Conservation (phyloP, 805 yeast species). For the Zygosaccharomyces kombuchaensis region DNA sequence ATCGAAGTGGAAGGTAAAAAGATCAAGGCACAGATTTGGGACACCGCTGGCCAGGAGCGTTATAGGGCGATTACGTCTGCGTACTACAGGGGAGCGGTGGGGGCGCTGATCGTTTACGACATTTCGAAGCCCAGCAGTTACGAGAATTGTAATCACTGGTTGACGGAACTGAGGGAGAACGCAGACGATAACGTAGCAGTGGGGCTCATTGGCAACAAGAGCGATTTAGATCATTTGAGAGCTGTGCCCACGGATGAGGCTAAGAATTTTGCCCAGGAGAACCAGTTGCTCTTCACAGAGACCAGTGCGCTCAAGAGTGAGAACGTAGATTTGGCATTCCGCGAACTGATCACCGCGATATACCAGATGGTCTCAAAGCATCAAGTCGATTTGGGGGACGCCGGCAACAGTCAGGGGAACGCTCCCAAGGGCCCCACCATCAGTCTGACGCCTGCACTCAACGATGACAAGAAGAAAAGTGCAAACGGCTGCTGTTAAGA, state of each 20-base stretch:
- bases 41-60: constrained; percentile 98
- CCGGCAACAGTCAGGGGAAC: constrained; percentile 39
- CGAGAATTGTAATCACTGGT: constrained; percentile 82
- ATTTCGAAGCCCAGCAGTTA: constrained; percentile 86
- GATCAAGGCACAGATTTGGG: constrained; percentile 94
- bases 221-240: constrained; percentile 85
- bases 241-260: constrained; percentile 99
- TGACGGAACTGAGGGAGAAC: constrained; percentile 85
- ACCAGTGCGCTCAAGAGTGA: constrained; percentile 92
- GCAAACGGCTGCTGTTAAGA: constrained; percentile 61
- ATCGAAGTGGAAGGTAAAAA: constrained; percentile 80
- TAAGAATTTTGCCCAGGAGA: constrained; percentile 87
- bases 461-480: constrained; percentile 57
- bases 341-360: constrained; percentile 86
- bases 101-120: constrained; percentile 93
- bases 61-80: constrained; percentile 97
- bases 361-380: constrained; percentile 93
- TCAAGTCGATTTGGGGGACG: constrained; percentile 82
- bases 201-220: constrained; percentile 88
- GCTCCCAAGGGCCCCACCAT: constrained; percentile 88
- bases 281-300: constrained; percentile 88
- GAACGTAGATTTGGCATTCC: constrained; percentile 92
- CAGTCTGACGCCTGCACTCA: constrained; percentile 88
- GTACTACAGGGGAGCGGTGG: constrained; percentile 96
- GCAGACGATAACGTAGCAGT: constrained; percentile 94